Percentiles rank a stretch among this genome's conserved stretches.
phyloP scores from a whole-genome alignment of 176 grass and related monocot species.

The Paspalum notatum region DNA sequence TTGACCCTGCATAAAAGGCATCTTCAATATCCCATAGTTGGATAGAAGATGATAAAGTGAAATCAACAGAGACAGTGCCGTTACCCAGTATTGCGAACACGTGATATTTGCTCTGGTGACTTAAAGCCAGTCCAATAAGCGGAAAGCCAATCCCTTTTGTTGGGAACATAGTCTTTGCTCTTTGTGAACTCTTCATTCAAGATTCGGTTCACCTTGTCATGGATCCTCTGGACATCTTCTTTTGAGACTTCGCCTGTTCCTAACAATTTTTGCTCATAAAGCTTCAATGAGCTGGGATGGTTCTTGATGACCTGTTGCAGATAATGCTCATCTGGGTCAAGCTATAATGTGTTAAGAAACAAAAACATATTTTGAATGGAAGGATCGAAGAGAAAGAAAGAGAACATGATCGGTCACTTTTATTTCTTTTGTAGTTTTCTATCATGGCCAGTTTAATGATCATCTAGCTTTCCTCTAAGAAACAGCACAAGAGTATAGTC shows the following conservation, averaged over 20 bases:
- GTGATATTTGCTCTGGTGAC: conserved; percentile 96
- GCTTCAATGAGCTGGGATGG: conserved; percentile 78
- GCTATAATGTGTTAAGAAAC: neutral
- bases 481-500: neutral
- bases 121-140: conserved; percentile 98
- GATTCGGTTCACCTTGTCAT: conserved; percentile 76
- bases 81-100: conserved; percentile 91
- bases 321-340: conserved; percentile 33
- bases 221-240: conserved; percentile 74
- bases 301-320: conserved; percentile 79
- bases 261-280: conserved; percentile 85
- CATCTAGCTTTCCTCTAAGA: neutral
- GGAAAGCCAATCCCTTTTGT: conserved; percentile 89
- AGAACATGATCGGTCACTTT: neutral
- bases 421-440: neutral
- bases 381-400: neutral
- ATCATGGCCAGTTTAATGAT: neutral
- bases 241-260: conserved; percentile 68
- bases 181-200: conserved; percentile 86
- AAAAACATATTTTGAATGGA: conserved; percentile 11
- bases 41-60: conserved; percentile 30
- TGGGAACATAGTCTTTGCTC: conserved; percentile 92
- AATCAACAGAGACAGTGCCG: neutral
- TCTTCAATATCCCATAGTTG: conserved; percentile 9
- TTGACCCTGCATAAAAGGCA: conserved; percentile 62